Conservation (phyloP, 2,329 filamentous ascomycete species). For the Apiospora rasikravindrae region DNA sequence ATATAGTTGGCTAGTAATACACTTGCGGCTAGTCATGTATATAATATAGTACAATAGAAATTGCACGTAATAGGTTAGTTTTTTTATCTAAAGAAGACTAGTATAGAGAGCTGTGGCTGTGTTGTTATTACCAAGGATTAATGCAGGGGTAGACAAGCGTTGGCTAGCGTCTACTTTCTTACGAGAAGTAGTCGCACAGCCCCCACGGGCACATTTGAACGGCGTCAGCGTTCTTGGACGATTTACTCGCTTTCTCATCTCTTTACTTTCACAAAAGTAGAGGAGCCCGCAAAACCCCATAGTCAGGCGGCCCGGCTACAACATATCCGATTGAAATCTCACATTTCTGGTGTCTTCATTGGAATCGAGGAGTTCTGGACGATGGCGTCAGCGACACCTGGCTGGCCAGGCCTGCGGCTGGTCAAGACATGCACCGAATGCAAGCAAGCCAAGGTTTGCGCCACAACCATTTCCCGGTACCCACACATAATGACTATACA, state of each 20-base stretch:
- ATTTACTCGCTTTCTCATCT: neutral
- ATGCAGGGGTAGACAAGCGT: neutral
- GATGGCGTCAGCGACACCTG: slow-evolving; percentile 32
- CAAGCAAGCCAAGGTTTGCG: slow-evolving; percentile 37
- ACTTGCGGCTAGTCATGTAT: neutral
- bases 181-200: neutral
- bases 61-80: neutral
- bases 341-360: neutral
- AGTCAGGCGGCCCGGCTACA: neutral
- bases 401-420: slow-evolving; percentile 34
- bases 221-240: neutral
- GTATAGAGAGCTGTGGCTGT: neutral
- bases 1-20: neutral
- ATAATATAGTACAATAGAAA: no score
- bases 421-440: slow-evolving; percentile 40
- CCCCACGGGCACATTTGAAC: neutral
- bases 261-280: neutral
- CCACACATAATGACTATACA: neutral
- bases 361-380: neutral
- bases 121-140: neutral
- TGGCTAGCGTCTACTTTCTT: neutral
- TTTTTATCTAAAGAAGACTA: neutral
- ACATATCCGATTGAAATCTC: neutral
- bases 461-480: neutral
- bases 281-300: no score